A percentile compares a stretch with the other conserved stretches of the same genome.
Conservation (phyloP, 371 early-diverging fungal species). For the Apophysomyces variabilis region DNA sequence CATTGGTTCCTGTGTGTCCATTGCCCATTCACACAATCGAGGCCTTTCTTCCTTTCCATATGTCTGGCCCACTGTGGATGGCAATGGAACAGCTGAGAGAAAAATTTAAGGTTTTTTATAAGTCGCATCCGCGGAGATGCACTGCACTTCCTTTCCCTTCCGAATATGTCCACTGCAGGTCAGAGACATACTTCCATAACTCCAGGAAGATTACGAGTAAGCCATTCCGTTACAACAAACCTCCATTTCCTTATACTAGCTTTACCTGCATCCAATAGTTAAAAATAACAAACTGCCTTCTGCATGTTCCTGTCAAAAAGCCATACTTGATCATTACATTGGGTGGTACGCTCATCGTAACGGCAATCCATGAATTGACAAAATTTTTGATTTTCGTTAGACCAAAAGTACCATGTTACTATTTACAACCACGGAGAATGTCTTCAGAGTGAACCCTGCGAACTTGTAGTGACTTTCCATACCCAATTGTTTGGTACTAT, state of each 20-base stretch:
- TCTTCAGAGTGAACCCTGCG: conserved; percentile 76
- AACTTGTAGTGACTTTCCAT: conserved; percentile 73
- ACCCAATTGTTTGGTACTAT: conserved; percentile 73
- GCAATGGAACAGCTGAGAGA: too few species aligned
- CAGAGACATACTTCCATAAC: not conserved
- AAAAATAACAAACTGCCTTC: conserved; percentile 33
- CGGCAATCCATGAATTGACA: too few species aligned
- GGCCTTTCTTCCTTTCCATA: too few species aligned
- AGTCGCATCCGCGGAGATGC: not conserved
- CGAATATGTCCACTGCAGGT: not conserved
- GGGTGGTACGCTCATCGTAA: conserved; percentile 29
- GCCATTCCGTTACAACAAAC: not conserved
- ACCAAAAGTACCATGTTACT: conserved; percentile 69
- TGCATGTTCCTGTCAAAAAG: conserved; percentile 35
- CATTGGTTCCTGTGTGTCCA: too few species aligned
- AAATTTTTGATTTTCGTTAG: conserved; percentile 25
- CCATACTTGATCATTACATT: conserved; percentile 42
- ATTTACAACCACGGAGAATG: conserved; percentile 59
- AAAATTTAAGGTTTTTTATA: too few species aligned
- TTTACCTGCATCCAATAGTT: conserved; percentile 18
- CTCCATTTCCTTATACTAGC: not conserved
- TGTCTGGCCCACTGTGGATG: too few species aligned
- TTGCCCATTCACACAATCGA: too few species aligned
- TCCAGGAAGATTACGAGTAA: conserved; percentile 6
- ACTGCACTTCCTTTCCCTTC: not conserved